A percentile compares a stretch with the other conserved stretches of the same genome.
Conservation (phyloP, 306 rosid genomes). For the Vigna unguiculata region DNA sequence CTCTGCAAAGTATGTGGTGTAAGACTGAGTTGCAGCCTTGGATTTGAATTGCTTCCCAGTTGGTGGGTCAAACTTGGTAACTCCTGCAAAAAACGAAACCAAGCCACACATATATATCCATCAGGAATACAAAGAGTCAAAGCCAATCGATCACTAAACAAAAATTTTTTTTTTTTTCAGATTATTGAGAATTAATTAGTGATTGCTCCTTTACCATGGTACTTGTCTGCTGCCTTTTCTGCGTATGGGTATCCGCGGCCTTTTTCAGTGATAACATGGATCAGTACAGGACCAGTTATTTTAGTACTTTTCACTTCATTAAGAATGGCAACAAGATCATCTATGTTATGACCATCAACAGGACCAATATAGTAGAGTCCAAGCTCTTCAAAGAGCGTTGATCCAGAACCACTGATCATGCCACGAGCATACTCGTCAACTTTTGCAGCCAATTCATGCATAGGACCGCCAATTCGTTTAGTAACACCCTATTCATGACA, state of each 20-base stretch:
- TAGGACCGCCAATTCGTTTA: constrained; percentile 88
- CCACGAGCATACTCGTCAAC: constrained; percentile 99
- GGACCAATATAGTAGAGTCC: constrained; percentile 98
- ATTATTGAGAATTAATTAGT: neutral
- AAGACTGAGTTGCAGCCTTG: constrained; percentile 74
- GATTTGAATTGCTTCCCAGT: constrained; percentile 90
- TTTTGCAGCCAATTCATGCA: constrained; percentile 97
- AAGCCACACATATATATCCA: constrained; percentile 13
- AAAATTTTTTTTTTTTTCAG: neutral
- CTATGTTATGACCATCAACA: constrained; percentile 96
- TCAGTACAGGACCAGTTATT: constrained; percentile 91
- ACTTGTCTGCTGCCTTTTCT: constrained; percentile 90
- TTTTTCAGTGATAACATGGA: constrained; percentile 92
- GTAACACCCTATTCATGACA: constrained; percentile 81
- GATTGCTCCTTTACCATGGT: constrained; percentile 70
- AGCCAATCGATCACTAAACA: neutral
- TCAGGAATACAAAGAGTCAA: constrained; percentile 33
- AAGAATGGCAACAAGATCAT: constrained; percentile 88
- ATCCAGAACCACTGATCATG: constrained; percentile 95
- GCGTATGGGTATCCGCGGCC: constrained; percentile 99
- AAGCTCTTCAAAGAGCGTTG: constrained; percentile 94
- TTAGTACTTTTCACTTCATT: constrained; percentile 85
- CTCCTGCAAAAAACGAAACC: constrained; percentile 65
- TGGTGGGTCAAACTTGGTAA: constrained; percentile 86
- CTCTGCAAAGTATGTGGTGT: constrained; percentile 94